A percentile compares a stretch with the other conserved stretches of the same genome.
Conservation (phyloP, 2,329 filamentous ascomycete genomes). For the Verruconis gallopava region DNA sequence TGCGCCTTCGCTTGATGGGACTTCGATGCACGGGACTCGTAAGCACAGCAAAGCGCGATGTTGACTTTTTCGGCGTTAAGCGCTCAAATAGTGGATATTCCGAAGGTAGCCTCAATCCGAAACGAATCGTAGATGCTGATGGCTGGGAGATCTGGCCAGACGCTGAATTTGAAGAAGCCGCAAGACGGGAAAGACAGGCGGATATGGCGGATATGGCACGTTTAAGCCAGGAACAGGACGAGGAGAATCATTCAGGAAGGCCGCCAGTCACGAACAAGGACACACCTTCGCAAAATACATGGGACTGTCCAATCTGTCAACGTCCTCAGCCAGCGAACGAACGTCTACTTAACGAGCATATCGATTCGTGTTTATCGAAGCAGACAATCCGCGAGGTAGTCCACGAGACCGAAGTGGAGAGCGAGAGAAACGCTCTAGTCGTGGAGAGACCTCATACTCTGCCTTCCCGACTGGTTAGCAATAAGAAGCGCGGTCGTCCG, state of each 20-base stretch:
- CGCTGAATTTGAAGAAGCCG: conserved; percentile 50
- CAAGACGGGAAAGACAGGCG: conserved; percentile 45
- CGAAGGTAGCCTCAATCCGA: background rate
- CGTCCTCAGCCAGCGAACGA: conserved; percentile 65
- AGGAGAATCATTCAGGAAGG: conserved; percentile 18
- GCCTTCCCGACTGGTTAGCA: background rate
- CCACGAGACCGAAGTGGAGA: background rate
- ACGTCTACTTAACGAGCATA: conserved; percentile 72
- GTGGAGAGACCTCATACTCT: background rate
- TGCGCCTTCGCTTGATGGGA: conserved; percentile 78
- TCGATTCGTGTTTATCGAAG: conserved; percentile 79
- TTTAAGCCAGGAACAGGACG: conserved; percentile 42
- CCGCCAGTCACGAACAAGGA: conserved; percentile 10
- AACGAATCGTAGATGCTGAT: conserved; percentile 26
- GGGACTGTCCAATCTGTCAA: conserved; percentile 83
- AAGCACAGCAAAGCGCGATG: conserved; percentile 68
- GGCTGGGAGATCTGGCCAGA: conserved; percentile 58
- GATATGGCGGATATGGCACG: conserved; percentile 49
- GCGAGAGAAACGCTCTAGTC: background rate
- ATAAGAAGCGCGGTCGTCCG: background rate
- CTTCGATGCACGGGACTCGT: conserved; percentile 77
- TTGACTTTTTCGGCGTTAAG: conserved; percentile 62
- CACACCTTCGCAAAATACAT: conserved; percentile 30
- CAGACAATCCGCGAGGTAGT: conserved; percentile 68
- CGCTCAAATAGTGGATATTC: conserved; percentile 9